Base-by-base conservation (phyloP, 2,329 filamentous ascomycete species). In the Zopfia rhizophila region DNA sequence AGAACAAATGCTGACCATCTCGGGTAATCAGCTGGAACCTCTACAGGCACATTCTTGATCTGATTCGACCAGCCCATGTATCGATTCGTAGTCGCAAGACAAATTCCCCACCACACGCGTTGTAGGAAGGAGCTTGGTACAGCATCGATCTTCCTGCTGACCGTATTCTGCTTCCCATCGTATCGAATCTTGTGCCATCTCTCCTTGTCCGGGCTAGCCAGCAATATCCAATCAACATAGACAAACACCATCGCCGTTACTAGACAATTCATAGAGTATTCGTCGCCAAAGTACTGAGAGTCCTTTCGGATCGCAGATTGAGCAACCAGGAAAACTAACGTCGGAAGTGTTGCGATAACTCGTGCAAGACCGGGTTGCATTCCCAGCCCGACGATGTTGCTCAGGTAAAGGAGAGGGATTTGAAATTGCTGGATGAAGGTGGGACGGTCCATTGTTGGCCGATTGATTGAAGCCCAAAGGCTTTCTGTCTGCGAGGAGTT, bases 21-120 rank as follows among this genome's bases (percentile, higher is more conserved):
- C 2, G 63, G 48, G 53, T 61, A 64, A 23, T 44, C 29, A 2
- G 45, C 19, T 11, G 46, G 36, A 18, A 59, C 53, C 29, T 61
- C 56, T 14, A 55, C 36, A 2, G 48, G 55, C 14, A 64, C 55
- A 25, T 65, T 63, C 42, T 66, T 66, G 18, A 58, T 57, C 27
- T 69, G 59, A 14, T 54, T 41, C 7, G 55, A 60, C 64, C 64
- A 68, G 4, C 65, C 63, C 0, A 55, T 37, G 32, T 61, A 62
- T 11, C 65, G 49, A 7, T 39, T 54, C 17, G 55, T 56, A 6
- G 45, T 45, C 0, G 41, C 23, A 3, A 65, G 40, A 10, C 55
- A 38, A 1, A 48, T n/a, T 1, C 37, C 60, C 59, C 59, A 66
- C 62, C 62, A 66, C 2, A 56, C 6, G 21, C 63, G 51, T 0